Evolutionary conservation across 306 rosid species (phyloP).

Genomic region (Fragaria nilgerrensis): DNA sequence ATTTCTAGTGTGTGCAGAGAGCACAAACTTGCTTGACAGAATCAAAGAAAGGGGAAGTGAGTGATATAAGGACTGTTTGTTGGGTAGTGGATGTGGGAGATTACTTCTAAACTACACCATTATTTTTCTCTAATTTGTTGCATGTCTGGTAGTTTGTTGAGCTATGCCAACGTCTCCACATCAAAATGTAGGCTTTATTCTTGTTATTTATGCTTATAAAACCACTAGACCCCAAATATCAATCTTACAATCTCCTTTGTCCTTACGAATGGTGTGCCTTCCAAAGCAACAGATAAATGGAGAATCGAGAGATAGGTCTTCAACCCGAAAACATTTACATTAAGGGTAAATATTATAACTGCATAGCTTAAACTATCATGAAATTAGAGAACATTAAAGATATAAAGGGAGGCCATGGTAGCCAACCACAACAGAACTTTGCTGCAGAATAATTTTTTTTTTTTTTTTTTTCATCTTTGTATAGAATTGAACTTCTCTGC

Average conservation of each 20-base stretch:
- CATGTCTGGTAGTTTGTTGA: conserved; percentile 5
- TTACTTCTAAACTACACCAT: neutral
- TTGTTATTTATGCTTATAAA: neutral
- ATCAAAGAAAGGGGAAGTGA: neutral
- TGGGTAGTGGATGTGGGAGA: neutral
- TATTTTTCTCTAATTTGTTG: neutral
- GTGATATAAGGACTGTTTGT: neutral
- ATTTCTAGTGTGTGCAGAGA: neutral
- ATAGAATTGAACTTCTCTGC: neutral
- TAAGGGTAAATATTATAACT: too few relatives aligned
- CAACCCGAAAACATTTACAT: neutral
- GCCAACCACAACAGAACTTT: conserved; percentile 15
- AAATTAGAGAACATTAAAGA: neutral
- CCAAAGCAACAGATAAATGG: neutral
- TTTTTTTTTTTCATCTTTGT: neutral
- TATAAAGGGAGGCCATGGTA: neutral
- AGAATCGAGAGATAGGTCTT: neutral
- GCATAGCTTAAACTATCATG: neutral
- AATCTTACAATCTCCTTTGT: neutral
- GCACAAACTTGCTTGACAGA: neutral
- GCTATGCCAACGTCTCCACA: conserved; percentile 10
- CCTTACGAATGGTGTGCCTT: neutral
- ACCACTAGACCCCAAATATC: neutral
- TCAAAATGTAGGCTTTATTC: neutral
- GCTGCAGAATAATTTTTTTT: neutral